Evolutionary conservation across 2,329 filamentous ascomycete genomes (phyloP).

Genomic region (Fusarium lateritium): DNA sequence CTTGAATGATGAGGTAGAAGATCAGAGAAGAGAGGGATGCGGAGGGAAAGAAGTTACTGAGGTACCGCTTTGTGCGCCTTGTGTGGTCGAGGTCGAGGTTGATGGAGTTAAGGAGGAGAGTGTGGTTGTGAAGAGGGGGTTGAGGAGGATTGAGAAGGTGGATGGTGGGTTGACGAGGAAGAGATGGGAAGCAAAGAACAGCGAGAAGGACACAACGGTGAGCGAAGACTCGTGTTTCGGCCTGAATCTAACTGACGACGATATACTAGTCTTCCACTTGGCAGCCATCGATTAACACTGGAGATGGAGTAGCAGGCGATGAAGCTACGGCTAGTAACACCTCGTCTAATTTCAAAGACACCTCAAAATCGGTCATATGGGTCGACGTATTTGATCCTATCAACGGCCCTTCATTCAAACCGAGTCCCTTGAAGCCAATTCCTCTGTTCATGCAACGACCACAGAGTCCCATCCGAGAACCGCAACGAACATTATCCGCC

Average conservation of each 20-base stretch:
- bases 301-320: conserved; percentile 24
- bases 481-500: conserved; percentile 22
- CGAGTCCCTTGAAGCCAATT: conserved; percentile 66
- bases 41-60: conserved; percentile 59
- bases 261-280: conserved; percentile 9
- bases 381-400: conserved; percentile 66
- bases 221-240: not conserved
- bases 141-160: conserved; percentile 59
- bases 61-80: conserved; percentile 66
- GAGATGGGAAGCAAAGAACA: conserved; percentile 58
- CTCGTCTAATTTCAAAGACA: conserved; percentile 39
- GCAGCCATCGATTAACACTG: conserved; percentile 9
- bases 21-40: not conserved
- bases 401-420: conserved; percentile 62
- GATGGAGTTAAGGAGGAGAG: conserved; percentile 51
- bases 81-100: conserved; percentile 59
- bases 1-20: conserved; percentile 28
- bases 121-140: conserved; percentile 59
- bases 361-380: conserved; percentile 60
- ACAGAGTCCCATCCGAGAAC: conserved; percentile 31
- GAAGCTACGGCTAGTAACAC: conserved; percentile 5
- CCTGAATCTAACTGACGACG: conserved; percentile 9
- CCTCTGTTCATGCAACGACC: conserved; percentile 62
- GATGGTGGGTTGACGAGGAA: conserved; percentile 64
- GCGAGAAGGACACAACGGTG: conserved; percentile 18